These are phyloP conservation scores for Globisporangium viniferum DNA, from an alignment of 352 stramenopile genomes.

Conservation along the genomic window DNA sequence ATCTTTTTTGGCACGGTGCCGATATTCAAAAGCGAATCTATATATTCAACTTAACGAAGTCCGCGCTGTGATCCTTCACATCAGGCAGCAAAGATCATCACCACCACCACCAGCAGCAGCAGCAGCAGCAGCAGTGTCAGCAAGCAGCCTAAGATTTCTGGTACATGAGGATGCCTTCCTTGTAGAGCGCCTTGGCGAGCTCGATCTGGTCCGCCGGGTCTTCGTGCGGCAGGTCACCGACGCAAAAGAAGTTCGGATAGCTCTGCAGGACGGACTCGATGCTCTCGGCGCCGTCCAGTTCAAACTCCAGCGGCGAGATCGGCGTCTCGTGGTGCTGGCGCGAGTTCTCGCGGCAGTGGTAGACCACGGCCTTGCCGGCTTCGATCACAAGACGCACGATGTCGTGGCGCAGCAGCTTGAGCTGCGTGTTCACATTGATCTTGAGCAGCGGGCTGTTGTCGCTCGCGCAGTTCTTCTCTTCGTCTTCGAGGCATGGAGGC, in stretches of 20 bases:
- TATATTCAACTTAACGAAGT: not conserved
- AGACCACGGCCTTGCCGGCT: conserved; percentile 70
- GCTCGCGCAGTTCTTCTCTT: conserved; percentile 77
- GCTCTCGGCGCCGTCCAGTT: conserved; percentile 75
- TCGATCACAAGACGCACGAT: conserved; percentile 73
- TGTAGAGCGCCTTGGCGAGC: conserved; percentile 66
- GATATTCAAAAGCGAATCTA: not conserved
- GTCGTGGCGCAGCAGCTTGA: conserved; percentile 67
- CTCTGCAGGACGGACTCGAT: conserved; percentile 75
- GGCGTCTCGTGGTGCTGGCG: conserved; percentile 70
- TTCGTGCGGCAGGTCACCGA: conserved; percentile 73
- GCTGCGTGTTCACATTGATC: conserved; percentile 75
- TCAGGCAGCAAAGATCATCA: not conserved
- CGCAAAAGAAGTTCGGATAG: conserved; percentile 74
- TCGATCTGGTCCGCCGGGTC: conserved; percentile 71
- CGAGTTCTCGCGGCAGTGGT: conserved; percentile 80
- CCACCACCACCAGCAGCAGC: too few relatives aligned
- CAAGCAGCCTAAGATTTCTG: conserved; percentile 36
- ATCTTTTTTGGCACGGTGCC: not conserved
- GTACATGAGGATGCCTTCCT: conserved; percentile 75
- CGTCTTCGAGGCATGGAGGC: conserved; percentile 64
- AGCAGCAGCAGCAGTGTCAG: not conserved
- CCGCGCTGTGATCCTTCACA: not conserved
- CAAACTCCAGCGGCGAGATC: conserved; percentile 72
- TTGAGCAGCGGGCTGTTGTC: conserved; percentile 77